phyloP scores from a whole-genome alignment of 2,329 filamentous ascomycete species.

The Bipolaris bicolor region DNA sequence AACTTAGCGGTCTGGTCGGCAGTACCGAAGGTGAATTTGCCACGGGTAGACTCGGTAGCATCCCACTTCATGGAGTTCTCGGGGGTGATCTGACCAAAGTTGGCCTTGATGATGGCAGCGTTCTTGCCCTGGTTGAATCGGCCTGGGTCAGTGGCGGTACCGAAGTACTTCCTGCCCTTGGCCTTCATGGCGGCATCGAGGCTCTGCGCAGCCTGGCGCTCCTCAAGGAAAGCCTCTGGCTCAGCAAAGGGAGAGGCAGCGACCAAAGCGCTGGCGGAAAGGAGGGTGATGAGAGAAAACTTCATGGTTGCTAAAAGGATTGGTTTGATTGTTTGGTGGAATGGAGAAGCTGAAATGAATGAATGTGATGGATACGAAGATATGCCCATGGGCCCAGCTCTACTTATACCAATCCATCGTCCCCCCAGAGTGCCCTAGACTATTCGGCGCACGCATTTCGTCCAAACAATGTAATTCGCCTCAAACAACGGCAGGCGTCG shows the following conservation, averaged over 20 bases:
- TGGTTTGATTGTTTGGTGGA: neutral
- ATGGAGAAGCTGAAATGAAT: constrained; percentile 1
- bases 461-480: neutral
- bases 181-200: constrained; percentile 64
- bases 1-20: constrained; percentile 66
- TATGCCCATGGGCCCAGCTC: neutral
- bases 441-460: neutral
- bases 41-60: constrained; percentile 55
- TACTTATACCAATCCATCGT: constrained; percentile 8
- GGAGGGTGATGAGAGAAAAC: constrained; percentile 36
- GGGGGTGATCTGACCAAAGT: constrained; percentile 70
- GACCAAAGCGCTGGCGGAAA: constrained; percentile 37
- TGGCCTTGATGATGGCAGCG: constrained; percentile 63
- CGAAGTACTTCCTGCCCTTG: constrained; percentile 71
- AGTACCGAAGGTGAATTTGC: constrained; percentile 57
- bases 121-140: constrained; percentile 60
- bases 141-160: constrained; percentile 63
- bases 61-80: constrained; percentile 78
- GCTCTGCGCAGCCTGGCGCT: constrained; percentile 51
- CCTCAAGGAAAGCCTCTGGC: constrained; percentile 35
- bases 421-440: constrained; percentile 5
- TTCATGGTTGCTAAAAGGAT: constrained; percentile 34
- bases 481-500: neutral
- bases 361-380: neutral
- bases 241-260: constrained; percentile 40